Evolutionary conservation across 1,139 yeast genomes (phyloP), one percentile per base, ranked within the genome.

Genomic region (Wickerhamomyces sp.): DNA sequence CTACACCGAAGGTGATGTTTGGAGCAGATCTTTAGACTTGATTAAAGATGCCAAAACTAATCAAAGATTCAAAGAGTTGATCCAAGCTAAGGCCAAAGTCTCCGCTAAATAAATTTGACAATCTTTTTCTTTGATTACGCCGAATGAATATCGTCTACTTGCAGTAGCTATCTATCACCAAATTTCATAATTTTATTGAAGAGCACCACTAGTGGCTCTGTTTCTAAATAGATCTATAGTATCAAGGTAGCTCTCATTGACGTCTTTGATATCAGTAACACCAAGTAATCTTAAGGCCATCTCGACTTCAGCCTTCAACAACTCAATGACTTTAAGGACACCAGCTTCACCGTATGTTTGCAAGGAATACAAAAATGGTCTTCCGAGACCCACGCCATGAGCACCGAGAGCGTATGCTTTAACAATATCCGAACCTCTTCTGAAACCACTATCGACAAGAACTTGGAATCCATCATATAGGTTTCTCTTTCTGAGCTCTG

Each of bases 21-120:
- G 98, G 98, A 95, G 88, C 53, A 75, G 96, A 52, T 87, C 71
- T 28, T 57, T 66, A 31, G 71, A 72, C 47, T 59, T 77, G 39
- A 63, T 76, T 39, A 77, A 74, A 39, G 56, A 50, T 27, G 59
- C 60, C 25, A 64, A 61, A 42, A 61, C 62, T 13, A 63, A 58
- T 33, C 45, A 45, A 37, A 50, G 55, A 46, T 51, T 49, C 32
- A 51, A 51, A 37, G 51, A 51, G 33, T 38, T 51, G 13, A 31
- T 51, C 30, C 45, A 46, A 32, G 50, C 51, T 10, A 51, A 49
- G 39, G 45, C 45, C 18, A 51, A 38, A 38, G 43, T 51, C 11
- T 36, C 47, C 17, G 40, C 39, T 14, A 35, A 32, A 18, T 35
- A 30, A n/a, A n/a, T n/a, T n/a, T n/a, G n/a, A n/a, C n/a, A n/a